A percentile compares a stretch with the other conserved stretches of the same genome.
Evolutionary conservation across 2,329 filamentous ascomycete species (phyloP).

Genomic region (Endothia cerciana): DNA sequence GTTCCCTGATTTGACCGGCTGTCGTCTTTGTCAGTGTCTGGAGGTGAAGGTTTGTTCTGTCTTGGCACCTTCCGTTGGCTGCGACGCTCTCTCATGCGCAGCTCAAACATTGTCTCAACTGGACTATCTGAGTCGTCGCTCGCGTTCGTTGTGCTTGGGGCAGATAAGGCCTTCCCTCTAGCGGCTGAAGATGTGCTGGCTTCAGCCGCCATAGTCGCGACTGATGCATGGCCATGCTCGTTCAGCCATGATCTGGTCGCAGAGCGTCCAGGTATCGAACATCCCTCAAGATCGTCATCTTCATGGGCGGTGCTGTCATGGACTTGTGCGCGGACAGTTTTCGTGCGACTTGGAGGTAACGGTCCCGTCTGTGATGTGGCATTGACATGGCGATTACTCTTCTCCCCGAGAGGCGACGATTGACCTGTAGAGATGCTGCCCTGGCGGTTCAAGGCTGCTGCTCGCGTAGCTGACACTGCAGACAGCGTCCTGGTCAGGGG

Average conservation of each 20-base stretch:
- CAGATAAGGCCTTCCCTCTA: neutral
- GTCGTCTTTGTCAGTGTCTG: conserved; percentile 1
- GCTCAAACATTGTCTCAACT: conserved; percentile 24
- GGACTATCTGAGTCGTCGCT: conserved; percentile 21
- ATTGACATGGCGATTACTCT: neutral
- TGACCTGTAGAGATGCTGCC: neutral
- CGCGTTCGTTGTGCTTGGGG: neutral
- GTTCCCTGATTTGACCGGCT: conserved; percentile 2
- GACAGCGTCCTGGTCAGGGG: conserved; percentile 35
- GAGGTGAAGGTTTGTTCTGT: neutral
- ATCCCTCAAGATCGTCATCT: neutral
- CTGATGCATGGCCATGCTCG: neutral
- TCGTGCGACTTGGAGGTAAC: neutral
- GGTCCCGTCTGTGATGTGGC: neutral
- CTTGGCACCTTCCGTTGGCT: neutral
- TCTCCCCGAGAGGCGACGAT: neutral
- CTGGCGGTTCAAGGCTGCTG: conserved; percentile 32
- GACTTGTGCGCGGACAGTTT: neutral
- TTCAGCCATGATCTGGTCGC: neutral
- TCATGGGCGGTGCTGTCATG: neutral
- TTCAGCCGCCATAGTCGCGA: neutral
- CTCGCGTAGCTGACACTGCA: conserved; percentile 33
- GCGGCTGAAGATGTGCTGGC: neutral
- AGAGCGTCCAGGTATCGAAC: neutral
- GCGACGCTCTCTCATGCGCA: conserved; percentile 18